Percentiles rank a stretch among this genome's conserved stretches.
These are phyloP conservation scores for Marasmius oreades DNA, from an alignment of 1,284 basidiomycete genomes.

Conservation along the genomic window DNA sequence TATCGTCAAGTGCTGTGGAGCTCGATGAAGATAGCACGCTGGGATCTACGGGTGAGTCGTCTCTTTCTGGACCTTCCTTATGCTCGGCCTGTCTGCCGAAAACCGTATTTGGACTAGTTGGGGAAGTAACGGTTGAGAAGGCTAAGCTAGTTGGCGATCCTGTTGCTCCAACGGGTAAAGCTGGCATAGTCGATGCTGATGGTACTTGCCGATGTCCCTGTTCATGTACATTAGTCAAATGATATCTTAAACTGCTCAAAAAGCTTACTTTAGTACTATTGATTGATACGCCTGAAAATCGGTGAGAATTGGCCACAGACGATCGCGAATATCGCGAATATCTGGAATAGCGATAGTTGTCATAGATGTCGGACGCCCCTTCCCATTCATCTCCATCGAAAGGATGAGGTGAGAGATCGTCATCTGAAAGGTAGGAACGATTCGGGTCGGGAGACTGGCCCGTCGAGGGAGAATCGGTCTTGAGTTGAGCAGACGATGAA, in stretches of 20 bases:
- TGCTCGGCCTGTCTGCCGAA: background rate
- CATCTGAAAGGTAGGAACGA: background rate
- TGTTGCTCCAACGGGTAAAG: background rate
- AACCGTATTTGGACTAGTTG: background rate
- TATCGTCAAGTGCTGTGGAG: background rate
- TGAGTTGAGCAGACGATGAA: background rate
- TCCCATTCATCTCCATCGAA: conserved; percentile 13
- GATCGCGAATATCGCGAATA: conserved; percentile 5
- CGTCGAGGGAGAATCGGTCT: background rate
- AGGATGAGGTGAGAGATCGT: background rate
- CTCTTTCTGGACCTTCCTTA: background rate
- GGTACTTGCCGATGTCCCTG: conserved; percentile 4
- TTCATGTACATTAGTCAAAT: background rate
- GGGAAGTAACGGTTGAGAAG: background rate
- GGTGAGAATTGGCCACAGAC: background rate
- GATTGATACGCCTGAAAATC: background rate
- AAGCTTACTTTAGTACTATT: conserved; percentile 3
- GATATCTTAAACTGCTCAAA: background rate
- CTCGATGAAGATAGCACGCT: background rate
- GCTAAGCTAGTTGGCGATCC: background rate
- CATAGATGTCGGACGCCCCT: conserved; percentile 17
- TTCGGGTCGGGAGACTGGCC: background rate
- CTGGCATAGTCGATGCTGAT: conserved; percentile 10
- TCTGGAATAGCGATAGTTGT: conserved; percentile 13
- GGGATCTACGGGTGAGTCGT: background rate